Conservation (phyloP, 1,284 basidiomycete genomes). For the Marasmius fiardii region DNA sequence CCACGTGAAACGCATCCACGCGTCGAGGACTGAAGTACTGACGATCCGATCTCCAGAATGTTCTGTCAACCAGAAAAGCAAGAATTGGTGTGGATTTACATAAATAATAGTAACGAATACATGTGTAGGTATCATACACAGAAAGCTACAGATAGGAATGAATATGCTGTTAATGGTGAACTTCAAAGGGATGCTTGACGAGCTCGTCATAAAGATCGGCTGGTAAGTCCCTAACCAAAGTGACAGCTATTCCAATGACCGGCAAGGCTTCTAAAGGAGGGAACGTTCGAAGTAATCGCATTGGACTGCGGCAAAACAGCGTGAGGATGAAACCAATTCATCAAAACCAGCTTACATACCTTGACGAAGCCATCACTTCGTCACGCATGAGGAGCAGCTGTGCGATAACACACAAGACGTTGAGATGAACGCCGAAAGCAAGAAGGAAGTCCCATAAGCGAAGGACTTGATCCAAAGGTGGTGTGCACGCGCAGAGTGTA, state of each 20-base stretch:
- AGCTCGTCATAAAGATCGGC: slow-evolving; percentile 88
- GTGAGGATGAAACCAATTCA: not conserved
- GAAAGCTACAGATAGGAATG: not conserved
- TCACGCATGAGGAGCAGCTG: slow-evolving; percentile 89
- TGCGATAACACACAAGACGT: slow-evolving; percentile 94
- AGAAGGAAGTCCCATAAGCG: slow-evolving; percentile 97
- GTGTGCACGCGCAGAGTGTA: slow-evolving; percentile 95
- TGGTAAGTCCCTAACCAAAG: slow-evolving; percentile 88
- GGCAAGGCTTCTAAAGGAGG: slow-evolving; percentile 86
- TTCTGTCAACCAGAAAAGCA: too few relatives aligned
- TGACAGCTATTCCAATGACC: slow-evolving; percentile 90
- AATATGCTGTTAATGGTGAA: not conserved
- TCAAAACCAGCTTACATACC: slow-evolving; percentile 43
- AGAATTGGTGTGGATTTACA: too few relatives aligned
- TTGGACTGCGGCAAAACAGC: slow-evolving; percentile 59
- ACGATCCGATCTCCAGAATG: too few relatives aligned
- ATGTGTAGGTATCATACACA: not conserved
- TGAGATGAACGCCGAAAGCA: slow-evolving; percentile 94
- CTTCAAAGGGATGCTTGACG: slow-evolving; percentile 83
- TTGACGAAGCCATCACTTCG: slow-evolving; percentile 81
- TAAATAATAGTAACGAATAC: not conserved
- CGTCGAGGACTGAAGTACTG: too few relatives aligned
- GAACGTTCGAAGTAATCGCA: slow-evolving; percentile 93
- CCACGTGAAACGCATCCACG: not conserved
- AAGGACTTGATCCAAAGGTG: slow-evolving; percentile 91